Evolutionary conservation across 2,329 filamentous ascomycete species (phyloP).

Genomic region (Celoporthe dispersa): DNA sequence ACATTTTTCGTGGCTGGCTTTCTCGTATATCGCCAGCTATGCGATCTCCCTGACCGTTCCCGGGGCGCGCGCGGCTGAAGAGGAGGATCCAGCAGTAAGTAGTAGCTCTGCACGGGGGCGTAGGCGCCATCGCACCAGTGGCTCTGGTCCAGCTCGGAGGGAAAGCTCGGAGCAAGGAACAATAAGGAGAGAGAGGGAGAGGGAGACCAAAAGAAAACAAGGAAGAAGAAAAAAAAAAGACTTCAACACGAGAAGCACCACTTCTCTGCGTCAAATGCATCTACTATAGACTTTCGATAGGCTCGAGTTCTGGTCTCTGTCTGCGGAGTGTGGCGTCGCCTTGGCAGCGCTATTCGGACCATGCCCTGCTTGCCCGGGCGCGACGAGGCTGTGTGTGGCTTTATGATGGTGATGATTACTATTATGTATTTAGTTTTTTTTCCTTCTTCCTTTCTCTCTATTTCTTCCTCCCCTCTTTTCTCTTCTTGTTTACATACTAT

Average conservation of each 20-base stretch:
- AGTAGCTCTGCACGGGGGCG: background rate
- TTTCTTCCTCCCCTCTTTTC: too few species aligned
- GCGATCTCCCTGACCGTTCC: background rate
- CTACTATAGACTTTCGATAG: background rate
- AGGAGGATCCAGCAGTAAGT: background rate
- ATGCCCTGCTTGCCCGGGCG: background rate
- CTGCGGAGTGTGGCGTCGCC: conserved; percentile 3
- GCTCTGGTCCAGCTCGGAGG: background rate
- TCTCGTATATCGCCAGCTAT: background rate
- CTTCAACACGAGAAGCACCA: background rate
- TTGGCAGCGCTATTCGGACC: background rate
- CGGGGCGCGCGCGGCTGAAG: background rate
- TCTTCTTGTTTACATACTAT: background rate
- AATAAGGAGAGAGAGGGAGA: background rate
- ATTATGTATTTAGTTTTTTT: background rate
- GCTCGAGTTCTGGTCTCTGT: background rate
- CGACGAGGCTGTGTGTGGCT: background rate
- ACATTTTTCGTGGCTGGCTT: background rate
- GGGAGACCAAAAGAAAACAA: background rate
- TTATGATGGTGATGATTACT: too few species aligned
- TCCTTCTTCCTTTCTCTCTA: background rate
- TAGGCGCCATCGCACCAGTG: background rate
- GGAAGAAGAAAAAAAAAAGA: background rate
- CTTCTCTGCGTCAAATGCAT: background rate
- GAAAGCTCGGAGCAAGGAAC: background rate